Evolutionary conservation across 352 stramenopile genomes (phyloP).

Genomic region (Blastocystis sp.): DNA sequence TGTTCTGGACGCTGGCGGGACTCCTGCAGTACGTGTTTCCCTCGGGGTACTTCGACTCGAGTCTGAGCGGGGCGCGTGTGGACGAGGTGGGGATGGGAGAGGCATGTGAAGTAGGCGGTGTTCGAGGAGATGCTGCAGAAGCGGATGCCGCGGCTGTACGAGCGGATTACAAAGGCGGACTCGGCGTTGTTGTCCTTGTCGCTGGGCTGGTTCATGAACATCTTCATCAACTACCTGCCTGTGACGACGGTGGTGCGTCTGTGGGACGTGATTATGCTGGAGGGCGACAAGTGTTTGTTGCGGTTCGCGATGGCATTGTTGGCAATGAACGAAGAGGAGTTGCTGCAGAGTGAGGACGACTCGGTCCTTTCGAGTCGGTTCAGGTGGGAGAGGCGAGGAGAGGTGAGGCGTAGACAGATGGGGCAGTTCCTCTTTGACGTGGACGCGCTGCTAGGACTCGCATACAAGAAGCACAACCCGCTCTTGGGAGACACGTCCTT

Average conservation of each 20-base stretch:
- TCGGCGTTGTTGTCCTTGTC: background rate
- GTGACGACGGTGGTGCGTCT: background rate
- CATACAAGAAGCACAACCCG: background rate
- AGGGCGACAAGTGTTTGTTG: constrained; percentile 38
- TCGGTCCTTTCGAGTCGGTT: background rate
- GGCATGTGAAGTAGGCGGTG: background rate
- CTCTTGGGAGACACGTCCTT: background rate
- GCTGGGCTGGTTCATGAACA: background rate
- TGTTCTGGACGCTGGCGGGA: constrained; percentile 21
- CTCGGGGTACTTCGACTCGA: background rate
- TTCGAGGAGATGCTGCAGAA: background rate
- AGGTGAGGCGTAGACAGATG: background rate
- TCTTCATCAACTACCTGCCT: constrained; percentile 10
- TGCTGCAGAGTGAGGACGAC: constrained; percentile 12
- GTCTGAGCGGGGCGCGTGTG: background rate
- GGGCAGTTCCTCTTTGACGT: background rate
- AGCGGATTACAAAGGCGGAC: background rate
- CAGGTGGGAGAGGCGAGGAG: background rate
- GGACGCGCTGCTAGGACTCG: background rate
- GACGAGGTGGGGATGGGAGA: background rate
- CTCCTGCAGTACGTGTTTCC: constrained; percentile 19
- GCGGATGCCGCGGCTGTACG: background rate
- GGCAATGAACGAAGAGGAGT: background rate
- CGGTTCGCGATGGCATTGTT: constrained; percentile 6
- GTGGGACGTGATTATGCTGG: constrained; percentile 39